Conservation (phyloP, 257 asterid species). For the Capsicum baccatum region DNA sequence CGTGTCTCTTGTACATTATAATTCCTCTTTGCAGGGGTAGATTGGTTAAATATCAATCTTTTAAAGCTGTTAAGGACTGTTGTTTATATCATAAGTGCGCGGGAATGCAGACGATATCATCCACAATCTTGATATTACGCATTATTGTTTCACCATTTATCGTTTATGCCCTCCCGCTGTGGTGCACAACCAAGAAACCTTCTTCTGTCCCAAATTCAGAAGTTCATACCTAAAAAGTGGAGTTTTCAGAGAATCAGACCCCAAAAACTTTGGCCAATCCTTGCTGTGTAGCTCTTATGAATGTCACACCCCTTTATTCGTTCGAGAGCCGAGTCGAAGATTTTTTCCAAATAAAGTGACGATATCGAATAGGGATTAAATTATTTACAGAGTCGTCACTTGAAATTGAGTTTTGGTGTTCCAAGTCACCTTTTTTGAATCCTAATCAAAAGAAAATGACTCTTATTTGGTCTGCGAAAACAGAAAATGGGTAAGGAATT, state of each 20-base stretch:
- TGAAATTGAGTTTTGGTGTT: too few relatives aligned
- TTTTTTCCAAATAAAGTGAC: too few relatives aligned
- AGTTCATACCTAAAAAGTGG: constrained; percentile 64
- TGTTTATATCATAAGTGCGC: constrained; percentile 35
- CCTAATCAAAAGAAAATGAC: too few relatives aligned
- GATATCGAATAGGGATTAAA: too few relatives aligned
- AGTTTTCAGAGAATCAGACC: constrained; percentile 39
- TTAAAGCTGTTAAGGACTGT: constrained; percentile 10
- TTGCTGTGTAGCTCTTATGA: constrained; percentile 23
- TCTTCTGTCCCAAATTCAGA: constrained; percentile 49
- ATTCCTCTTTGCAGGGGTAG: constrained; percentile 11
- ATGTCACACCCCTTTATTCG: too few relatives aligned
- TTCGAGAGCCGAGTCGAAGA: too few relatives aligned
- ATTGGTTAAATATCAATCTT: background rate
- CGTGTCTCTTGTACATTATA: background rate
- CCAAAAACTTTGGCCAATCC: constrained; percentile 29
- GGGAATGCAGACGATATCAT: constrained; percentile 40
- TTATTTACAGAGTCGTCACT: too few relatives aligned
- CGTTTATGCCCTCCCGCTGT: constrained; percentile 51
- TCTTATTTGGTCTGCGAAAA: too few relatives aligned
- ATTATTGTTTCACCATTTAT: constrained; percentile 31
- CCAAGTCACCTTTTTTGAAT: too few relatives aligned
- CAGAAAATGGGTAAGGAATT: too few relatives aligned
- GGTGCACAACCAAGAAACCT: constrained; percentile 48
- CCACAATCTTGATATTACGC: constrained; percentile 34